phyloP scores from a whole-genome alignment of 768 basidiomycete species.

The Cystofilobasidium macerans region DNA sequence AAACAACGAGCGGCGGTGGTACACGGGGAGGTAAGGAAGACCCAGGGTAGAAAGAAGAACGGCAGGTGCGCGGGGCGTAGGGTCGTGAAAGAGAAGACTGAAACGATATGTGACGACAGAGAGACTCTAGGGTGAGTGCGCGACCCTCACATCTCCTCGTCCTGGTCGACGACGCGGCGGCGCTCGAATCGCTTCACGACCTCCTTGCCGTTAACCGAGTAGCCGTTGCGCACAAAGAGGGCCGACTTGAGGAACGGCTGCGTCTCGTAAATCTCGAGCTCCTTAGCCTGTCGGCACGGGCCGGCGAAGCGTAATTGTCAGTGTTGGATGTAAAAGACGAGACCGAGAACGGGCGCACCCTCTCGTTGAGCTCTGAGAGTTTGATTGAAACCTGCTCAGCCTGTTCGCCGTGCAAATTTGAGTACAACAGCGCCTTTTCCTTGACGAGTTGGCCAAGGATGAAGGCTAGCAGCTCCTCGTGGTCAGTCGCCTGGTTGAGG shows the following conservation, averaged over 20 bases:
- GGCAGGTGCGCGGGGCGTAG: too few relatives aligned
- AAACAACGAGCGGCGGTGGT: too few relatives aligned
- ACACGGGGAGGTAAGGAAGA: too few relatives aligned
- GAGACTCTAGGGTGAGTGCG: neutral
- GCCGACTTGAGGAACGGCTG: slow-evolving; percentile 72
- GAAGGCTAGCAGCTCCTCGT: slow-evolving; percentile 90
- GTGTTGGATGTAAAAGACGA: neutral
- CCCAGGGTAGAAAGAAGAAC: too few relatives aligned
- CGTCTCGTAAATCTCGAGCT: slow-evolving; percentile 89
- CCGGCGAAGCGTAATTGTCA: neutral
- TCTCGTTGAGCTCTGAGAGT: slow-evolving; percentile 69
- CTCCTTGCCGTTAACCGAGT: slow-evolving; percentile 45
- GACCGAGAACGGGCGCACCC: slow-evolving; percentile 46
- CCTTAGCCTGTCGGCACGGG: slow-evolving; percentile 95
- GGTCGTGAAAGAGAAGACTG: too few relatives aligned
- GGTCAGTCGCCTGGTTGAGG: slow-evolving; percentile 85
- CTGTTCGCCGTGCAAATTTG: slow-evolving; percentile 43
- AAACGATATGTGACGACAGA: too few relatives aligned
- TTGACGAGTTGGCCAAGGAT: slow-evolving; percentile 86
- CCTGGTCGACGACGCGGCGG: slow-evolving; percentile 9
- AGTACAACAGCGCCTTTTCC: slow-evolving; percentile 45
- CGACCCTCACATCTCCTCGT: slow-evolving; percentile 15
- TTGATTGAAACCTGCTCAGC: slow-evolving; percentile 68
- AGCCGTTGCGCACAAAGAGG: slow-evolving; percentile 80
- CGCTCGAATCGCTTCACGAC: slow-evolving; percentile 23